Percentiles rank a stretch among this genome's conserved stretches.
These are phyloP conservation scores for Erythrophleum ivorense DNA, from an alignment of 331 rosid genomes.

Conservation along the genomic window DNA sequence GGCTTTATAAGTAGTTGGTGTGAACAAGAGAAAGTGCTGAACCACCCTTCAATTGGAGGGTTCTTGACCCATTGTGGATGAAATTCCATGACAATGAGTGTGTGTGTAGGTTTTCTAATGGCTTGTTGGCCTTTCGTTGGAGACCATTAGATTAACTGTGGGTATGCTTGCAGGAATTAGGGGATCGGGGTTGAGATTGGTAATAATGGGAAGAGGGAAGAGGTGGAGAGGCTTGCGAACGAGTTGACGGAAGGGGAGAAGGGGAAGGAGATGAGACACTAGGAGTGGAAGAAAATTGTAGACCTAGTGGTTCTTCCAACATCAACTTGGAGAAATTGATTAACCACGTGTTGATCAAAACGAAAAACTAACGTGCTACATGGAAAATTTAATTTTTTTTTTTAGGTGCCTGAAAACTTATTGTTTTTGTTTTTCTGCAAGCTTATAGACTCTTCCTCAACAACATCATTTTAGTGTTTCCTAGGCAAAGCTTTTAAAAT, in stretches of 20 bases:
- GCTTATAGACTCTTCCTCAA: too few relatives aligned
- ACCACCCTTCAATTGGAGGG: not conserved
- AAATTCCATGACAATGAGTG: not conserved
- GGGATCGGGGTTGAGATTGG: not conserved
- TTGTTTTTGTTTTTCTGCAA: too few relatives aligned
- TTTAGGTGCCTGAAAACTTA: too few relatives aligned
- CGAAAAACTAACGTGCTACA: not conserved
- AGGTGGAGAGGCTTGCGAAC: not conserved
- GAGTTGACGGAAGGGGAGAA: slow-evolving; percentile 15
- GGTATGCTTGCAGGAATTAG: not conserved
- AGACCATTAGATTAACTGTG: slow-evolving; percentile 2
- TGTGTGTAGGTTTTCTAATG: not conserved
- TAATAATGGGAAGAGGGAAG: not conserved
- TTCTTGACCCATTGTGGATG: slow-evolving; percentile 20
- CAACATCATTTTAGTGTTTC: too few relatives aligned
- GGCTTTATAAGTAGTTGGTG: not conserved
- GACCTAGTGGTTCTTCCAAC: not conserved
- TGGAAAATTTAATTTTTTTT: not conserved
- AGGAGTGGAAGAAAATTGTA: slow-evolving; percentile 5
- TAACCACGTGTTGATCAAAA: not conserved
- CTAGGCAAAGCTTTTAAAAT: too few relatives aligned
- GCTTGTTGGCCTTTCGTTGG: not conserved
- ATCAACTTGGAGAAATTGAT: slow-evolving; percentile 11
- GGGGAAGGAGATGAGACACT: not conserved
- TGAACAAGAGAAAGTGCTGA: not conserved